A percentile compares a stretch with the other conserved stretches of the same genome.
Evolutionary conservation across 345 rosid genomes (phyloP).

Genomic region (Salix purpurea): DNA sequence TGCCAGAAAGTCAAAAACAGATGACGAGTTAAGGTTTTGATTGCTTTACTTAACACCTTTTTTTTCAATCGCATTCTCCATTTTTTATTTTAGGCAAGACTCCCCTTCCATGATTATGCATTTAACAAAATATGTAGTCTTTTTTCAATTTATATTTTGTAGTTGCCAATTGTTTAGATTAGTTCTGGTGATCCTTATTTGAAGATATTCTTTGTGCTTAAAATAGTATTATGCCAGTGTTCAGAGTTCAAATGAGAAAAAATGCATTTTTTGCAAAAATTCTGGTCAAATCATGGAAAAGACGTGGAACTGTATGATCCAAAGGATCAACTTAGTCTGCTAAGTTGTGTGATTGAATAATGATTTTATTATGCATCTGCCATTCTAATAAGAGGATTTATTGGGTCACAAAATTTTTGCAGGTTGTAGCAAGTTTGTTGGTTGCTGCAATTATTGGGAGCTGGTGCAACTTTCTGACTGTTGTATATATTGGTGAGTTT

Average conservation of each 20-base stretch:
- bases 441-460: conserved; percentile 79
- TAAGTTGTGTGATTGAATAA: neutral
- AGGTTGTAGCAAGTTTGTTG: conserved; percentile 71
- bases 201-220: neutral
- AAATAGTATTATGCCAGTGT: neutral
- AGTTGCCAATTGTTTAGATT: neutral
- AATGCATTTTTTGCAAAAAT: neutral
- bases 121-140: neutral
- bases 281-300: neutral
- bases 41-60: neutral
- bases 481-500: conserved; percentile 76
- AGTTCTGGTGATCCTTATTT: neutral
- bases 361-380: neutral
- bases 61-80: neutral
- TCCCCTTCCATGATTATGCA: neutral
- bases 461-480: conserved; percentile 92
- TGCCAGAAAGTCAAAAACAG: neutral
- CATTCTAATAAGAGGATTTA: neutral
- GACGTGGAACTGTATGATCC: neutral
- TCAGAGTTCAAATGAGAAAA: neutral
- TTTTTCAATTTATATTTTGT: neutral
- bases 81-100: neutral
- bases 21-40: neutral
- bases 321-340: neutral
- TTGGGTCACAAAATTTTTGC: conserved; percentile 14